A percentile compares a stretch with the other conserved stretches of the same genome.
Conservation (phyloP, 2,329 filamentous ascomycete genomes). For the Penicillium sp. region DNA sequence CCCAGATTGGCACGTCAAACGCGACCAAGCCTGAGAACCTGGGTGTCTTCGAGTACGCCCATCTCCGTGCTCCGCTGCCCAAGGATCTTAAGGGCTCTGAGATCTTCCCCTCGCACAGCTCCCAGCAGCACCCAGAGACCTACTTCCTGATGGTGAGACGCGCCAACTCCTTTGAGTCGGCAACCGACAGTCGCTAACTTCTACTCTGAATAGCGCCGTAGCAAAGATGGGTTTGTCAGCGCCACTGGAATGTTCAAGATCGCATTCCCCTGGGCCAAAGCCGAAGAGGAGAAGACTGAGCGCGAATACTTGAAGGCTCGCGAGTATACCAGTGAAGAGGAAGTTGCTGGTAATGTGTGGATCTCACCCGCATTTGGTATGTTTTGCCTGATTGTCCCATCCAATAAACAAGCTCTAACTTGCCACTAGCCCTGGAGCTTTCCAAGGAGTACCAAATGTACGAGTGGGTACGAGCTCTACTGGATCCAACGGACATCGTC, state of each 20-base stretch:
- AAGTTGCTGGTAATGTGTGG: slow-evolving; percentile 97
- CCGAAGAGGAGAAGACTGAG: slow-evolving; percentile 59
- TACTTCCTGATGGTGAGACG: slow-evolving; percentile 85
- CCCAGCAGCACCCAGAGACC: slow-evolving; percentile 68
- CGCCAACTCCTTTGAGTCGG: neutral
- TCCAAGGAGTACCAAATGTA: slow-evolving; percentile 83
- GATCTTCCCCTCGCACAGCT: slow-evolving; percentile 76
- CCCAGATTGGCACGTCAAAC: slow-evolving; percentile 66
- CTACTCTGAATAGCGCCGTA: slow-evolving; percentile 52
- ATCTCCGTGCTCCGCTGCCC: slow-evolving; percentile 86
- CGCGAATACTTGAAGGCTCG: slow-evolving; percentile 79
- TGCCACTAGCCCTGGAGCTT: slow-evolving; percentile 68
- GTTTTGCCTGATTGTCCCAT: slow-evolving; percentile 37
- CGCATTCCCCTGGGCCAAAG: slow-evolving; percentile 63
- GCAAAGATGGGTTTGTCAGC: slow-evolving; percentile 64
- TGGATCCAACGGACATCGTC: slow-evolving; percentile 80
- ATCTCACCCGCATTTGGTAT: slow-evolving; percentile 73
- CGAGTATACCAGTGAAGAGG: slow-evolving; percentile 77
- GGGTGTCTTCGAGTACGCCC: slow-evolving; percentile 91
- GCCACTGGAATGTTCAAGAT: slow-evolving; percentile 71
- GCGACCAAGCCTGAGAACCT: slow-evolving; percentile 71
- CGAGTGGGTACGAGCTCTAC: slow-evolving; percentile 86
- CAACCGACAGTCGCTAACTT: neutral
- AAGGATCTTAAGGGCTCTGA: slow-evolving; percentile 84
- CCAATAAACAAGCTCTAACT: neutral